phyloP scores from a whole-genome alignment of 495 filamentous ascomycete species.

The Echria macrotheca region DNA sequence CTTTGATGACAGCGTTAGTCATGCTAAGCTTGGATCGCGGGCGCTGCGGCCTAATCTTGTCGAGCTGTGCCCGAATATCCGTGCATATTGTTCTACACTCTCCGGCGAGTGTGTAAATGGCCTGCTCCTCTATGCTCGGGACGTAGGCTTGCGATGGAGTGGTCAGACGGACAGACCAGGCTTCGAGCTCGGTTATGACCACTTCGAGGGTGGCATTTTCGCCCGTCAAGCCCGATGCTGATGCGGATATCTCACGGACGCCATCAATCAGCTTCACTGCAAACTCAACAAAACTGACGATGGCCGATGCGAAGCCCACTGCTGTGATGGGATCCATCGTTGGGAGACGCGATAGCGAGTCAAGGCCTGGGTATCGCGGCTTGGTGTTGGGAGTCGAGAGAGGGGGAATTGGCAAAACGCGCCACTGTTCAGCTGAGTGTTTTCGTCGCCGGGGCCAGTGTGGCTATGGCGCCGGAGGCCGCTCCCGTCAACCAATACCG shows the following conservation, averaged over 20 bases:
- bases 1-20: background rate
- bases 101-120: background rate
- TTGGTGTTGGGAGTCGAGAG: no score
- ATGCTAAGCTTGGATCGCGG: background rate
- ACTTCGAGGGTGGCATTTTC: background rate
- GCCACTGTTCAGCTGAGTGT: no score
- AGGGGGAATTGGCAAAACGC: no score
- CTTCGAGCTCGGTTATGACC: background rate
- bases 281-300: constrained; percentile 1
- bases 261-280: background rate
- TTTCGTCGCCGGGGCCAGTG: no score
- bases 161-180: background rate
- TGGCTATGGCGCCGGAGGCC: no score
- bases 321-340: constrained; percentile 4
- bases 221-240: background rate
- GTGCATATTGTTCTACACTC: constrained; percentile 1
- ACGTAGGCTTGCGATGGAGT: background rate
- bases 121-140: background rate
- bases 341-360: no score
- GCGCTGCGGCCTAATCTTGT: background rate
- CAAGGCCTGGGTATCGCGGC: no score
- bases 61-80: background rate
- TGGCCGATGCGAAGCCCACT: background rate
- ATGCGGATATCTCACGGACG: background rate
- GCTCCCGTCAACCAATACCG: no score